These are phyloP conservation scores for Plasmodium sp. DNA, from an alignment of 169 alveolate genomes.

Conservation along the genomic window DNA sequence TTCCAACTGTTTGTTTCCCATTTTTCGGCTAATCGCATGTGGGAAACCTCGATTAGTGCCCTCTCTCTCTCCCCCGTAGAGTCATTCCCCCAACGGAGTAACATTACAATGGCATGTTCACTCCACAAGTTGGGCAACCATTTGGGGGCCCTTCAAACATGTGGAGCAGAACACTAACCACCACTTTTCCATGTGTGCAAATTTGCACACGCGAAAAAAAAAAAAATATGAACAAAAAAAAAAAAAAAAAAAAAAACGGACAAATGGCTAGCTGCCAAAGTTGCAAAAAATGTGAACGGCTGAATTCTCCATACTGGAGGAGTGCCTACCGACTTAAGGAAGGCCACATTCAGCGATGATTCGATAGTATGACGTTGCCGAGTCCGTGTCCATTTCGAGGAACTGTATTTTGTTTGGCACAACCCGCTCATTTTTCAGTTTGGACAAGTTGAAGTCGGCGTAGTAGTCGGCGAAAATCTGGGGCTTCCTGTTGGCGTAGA, in stretches of 20 bases:
- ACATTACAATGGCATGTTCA: background rate
- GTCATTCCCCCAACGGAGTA: background rate
- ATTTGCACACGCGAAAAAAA: background rate
- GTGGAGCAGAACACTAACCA: background rate
- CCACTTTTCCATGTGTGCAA: background rate
- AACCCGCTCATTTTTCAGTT: constrained; percentile 17
- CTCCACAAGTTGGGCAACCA: background rate
- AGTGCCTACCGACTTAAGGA: background rate
- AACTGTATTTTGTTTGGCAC: constrained; percentile 26
- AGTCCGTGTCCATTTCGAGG: constrained; percentile 42
- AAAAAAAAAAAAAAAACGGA: background rate
- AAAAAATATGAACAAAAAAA: background rate
- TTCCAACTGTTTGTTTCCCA: background rate
- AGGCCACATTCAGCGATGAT: constrained; percentile 19
- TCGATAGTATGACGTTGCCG: constrained; percentile 44
- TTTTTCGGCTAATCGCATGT: background rate
- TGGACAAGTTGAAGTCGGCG: constrained; percentile 42
- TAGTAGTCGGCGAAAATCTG: constrained; percentile 40
- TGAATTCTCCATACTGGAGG: background rate
- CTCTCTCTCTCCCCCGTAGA: no score
- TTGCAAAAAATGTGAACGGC: background rate
- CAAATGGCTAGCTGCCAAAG: background rate
- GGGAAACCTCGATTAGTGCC: background rate
- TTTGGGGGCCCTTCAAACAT: background rate
- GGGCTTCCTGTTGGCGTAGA: constrained; percentile 35